Conservation (phyloP, 345 rosid genomes). For the Syzygium oleosum region DNA sequence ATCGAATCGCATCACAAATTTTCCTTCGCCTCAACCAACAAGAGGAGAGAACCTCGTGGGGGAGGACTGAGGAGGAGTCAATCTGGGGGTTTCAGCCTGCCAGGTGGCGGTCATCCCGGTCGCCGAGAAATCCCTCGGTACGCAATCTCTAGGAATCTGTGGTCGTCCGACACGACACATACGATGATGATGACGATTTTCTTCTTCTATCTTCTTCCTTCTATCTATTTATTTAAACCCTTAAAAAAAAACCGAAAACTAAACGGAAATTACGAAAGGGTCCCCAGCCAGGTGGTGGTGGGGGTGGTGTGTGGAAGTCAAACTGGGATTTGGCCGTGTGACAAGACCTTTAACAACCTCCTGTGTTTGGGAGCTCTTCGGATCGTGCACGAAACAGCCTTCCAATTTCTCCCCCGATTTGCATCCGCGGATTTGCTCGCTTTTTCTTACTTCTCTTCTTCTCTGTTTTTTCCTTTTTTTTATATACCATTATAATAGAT, state of each 20-base stretch:
- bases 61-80: too few relatives aligned
- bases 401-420: too few relatives aligned
- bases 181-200: background rate
- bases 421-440: background rate
- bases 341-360: background rate
- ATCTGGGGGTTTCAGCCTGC: background rate
- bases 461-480: too few relatives aligned
- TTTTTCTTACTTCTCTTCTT: too few relatives aligned
- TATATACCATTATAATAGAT: background rate
- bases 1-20: fast-evolving
- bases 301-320: background rate
- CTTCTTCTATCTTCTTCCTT: background rate
- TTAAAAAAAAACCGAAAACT: too few relatives aligned
- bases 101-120: background rate
- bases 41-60: background rate
- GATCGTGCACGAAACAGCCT: background rate
- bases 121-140: background rate
- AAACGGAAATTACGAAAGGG: background rate
- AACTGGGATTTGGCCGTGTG: background rate
- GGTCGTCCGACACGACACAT: background rate
- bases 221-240: background rate
- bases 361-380: too few relatives aligned
- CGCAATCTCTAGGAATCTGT: background rate
- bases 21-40: background rate
- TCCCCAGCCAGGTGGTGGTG: background rate